A percentile compares a stretch with the other conserved stretches of the same genome.
phyloP scores from a whole-genome alignment of 2,329 filamentous ascomycete genomes.

The Botrytis fragariae region DNA sequence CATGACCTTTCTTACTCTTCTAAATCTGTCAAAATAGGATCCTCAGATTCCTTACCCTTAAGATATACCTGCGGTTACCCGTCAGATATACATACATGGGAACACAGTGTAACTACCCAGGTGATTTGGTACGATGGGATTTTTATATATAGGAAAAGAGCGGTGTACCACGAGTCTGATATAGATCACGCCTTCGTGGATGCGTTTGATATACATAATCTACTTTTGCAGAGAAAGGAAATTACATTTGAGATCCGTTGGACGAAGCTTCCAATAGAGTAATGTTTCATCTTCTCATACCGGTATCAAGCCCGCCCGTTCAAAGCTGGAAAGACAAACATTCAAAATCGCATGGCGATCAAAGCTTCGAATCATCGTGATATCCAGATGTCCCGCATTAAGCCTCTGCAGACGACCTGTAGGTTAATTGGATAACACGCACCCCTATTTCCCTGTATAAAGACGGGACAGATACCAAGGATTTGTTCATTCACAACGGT shows the following conservation, averaged over 20 bases:
- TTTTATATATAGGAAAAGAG: conserved; percentile 2
- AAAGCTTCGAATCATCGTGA: background rate
- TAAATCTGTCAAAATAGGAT: background rate
- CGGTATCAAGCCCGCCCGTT: background rate
- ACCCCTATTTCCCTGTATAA: background rate
- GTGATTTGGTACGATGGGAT: background rate
- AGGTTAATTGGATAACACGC: no score
- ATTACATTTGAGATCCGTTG: conserved; percentile 2
- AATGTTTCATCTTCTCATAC: conserved; percentile 2
- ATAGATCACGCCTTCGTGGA: background rate
- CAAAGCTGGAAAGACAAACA: background rate
- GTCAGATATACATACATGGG: background rate
- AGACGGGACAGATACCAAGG: background rate
- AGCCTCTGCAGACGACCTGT: background rate
- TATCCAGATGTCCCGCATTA: conserved; percentile 6
- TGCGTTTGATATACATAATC: background rate
- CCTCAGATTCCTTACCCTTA: background rate
- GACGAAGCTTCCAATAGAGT: conserved; percentile 9
- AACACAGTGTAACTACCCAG: background rate
- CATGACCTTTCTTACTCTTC: background rate
- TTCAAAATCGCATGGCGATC: background rate
- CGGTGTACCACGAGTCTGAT: conserved; percentile 8
- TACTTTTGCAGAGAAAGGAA: background rate
- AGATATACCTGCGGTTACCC: background rate
- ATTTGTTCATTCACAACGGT: background rate